A percentile compares a stretch with the other conserved stretches of the same genome.
These are phyloP conservation scores for Phaeophleospora eucalypticola DNA, from an alignment of 2,329 filamentous ascomycete genomes.

Conservation along the genomic window DNA sequence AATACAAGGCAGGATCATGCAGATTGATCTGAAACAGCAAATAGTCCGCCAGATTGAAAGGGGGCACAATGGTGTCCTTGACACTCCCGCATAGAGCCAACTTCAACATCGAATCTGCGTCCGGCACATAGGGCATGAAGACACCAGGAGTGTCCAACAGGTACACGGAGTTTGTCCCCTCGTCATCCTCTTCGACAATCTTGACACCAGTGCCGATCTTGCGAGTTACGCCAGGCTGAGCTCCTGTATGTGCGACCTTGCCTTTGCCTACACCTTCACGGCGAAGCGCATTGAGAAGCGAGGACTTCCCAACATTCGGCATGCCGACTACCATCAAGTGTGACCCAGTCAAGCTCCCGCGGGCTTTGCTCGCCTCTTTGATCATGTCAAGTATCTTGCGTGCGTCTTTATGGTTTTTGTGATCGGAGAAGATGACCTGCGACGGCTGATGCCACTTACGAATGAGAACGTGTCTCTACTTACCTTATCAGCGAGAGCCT, in stretches of 20 bases:
- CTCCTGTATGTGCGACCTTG: conserved; percentile 78
- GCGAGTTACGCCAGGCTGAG: conserved; percentile 83
- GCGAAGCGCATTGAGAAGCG: conserved; percentile 83
- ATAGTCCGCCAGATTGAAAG: conserved; percentile 81
- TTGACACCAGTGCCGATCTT: conserved; percentile 76
- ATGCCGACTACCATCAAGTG: conserved; percentile 88
- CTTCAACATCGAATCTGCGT: conserved; percentile 88
- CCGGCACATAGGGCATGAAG: conserved; percentile 84
- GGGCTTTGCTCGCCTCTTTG: conserved; percentile 46
- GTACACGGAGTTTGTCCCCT: conserved; percentile 61
- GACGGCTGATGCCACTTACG: conserved; percentile 51
- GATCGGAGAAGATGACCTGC: conserved; percentile 51
- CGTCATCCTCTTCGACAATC: conserved; percentile 58
- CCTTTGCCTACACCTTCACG: conserved; percentile 59
- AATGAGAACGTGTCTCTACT: conserved; percentile 47
- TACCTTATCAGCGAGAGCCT: conserved; percentile 14
- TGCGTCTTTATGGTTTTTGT: conserved; percentile 42
- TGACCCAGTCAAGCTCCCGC: conserved; percentile 69
- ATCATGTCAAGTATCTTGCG: conserved; percentile 49
- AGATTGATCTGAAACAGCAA: conserved; percentile 80
- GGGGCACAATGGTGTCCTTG: conserved; percentile 78
- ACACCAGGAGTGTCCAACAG: conserved; percentile 91
- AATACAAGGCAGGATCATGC: conserved; percentile 59
- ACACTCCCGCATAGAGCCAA: conserved; percentile 87
- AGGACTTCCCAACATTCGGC: conserved; percentile 96